Base-by-base conservation (phyloP, 257 asterid genomes). In the Fraxinus quadrangulata region DNA sequence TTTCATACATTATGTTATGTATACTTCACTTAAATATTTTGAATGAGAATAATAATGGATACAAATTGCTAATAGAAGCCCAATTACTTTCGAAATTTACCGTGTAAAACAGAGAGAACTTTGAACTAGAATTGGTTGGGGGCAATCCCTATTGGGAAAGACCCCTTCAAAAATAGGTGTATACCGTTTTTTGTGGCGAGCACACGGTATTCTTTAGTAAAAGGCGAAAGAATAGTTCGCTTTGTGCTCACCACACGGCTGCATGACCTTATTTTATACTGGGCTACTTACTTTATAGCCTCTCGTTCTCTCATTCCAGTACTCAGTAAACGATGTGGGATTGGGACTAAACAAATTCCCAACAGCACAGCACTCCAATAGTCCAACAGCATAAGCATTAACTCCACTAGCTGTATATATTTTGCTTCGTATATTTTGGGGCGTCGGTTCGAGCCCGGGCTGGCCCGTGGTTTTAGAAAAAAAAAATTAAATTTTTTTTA, bases 141-240 rank as follows among this genome's bases (percentile, higher is more conserved):
- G 36, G 1, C 30, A 39, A 23, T 4, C 17, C 72, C 79, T 14
- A 17, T 23, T 3, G 42, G 63, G 0, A 13, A 47, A 67, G 54
- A 16, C n/a, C 81, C 73, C 78, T 81, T 75, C 81, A 76, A 72
- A 73, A 77, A 81, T 6, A 11, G 12, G 72, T 63, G 70, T 80
- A 75, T 63, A 75, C 61, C 49, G 71, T 77, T 80, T 5, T 40
- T 47, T 34, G 74, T 78, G 33, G 61, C 51, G 75, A 66, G 26
- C 78, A 81, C 81, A 76, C 72, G 75, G 78, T 81, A 81, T 76
- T 81, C 69, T 63, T 81, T 81, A 81, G 84, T 81, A 72, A 77
- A 81, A 81, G 84, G 69, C 63, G 36, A 63, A 63, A 63, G 69
- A 63, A 63, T 63, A 63, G 69, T 63, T 63, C 36, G 69, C 36